Evolutionary conservation across 441 rosid species (phyloP).

Genomic region (Flueggea neowawraea): DNA sequence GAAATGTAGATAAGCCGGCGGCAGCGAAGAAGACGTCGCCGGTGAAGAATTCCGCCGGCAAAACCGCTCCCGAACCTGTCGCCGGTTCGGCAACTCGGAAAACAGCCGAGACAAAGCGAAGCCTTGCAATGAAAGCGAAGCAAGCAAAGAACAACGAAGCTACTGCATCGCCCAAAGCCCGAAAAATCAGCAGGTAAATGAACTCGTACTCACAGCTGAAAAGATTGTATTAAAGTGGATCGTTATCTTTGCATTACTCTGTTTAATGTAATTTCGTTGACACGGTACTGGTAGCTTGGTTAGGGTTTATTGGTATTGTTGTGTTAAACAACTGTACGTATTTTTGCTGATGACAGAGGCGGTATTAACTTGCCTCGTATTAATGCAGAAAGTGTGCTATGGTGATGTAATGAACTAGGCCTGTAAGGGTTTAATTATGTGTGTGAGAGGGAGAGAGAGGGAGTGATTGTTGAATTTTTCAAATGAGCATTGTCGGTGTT

Average conservation of each 20-base stretch:
- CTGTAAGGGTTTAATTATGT: too few species aligned
- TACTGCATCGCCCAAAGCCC: conserved; percentile 16
- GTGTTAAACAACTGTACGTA: too few species aligned
- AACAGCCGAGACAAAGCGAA: conserved; percentile 18
- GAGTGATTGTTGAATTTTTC: too few species aligned
- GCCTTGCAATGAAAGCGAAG: conserved; percentile 21
- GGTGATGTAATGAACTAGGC: too few species aligned
- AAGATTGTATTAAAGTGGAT: background rate
- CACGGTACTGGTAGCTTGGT: too few species aligned
- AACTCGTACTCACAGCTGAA: background rate
- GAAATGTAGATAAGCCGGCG: conserved; percentile 29
- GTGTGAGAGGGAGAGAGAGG: too few species aligned
- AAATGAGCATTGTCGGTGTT: background rate
- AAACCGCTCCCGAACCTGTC: conserved; percentile 14
- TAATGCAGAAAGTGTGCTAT: too few species aligned
- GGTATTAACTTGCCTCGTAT: too few species aligned
- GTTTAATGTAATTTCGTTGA: background rate
- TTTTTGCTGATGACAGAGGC: too few species aligned
- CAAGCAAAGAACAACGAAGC: conserved; percentile 20
- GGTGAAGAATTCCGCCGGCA: conserved; percentile 24
- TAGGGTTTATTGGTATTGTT: too few species aligned
- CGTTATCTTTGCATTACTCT: background rate
- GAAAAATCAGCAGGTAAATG: conserved; percentile 30
- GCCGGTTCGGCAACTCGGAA: conserved; percentile 19
- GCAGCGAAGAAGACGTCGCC: conserved; percentile 30